Conservation (phyloP, 352 stramenopile genomes). For the Phytophthora colocasiae region DNA sequence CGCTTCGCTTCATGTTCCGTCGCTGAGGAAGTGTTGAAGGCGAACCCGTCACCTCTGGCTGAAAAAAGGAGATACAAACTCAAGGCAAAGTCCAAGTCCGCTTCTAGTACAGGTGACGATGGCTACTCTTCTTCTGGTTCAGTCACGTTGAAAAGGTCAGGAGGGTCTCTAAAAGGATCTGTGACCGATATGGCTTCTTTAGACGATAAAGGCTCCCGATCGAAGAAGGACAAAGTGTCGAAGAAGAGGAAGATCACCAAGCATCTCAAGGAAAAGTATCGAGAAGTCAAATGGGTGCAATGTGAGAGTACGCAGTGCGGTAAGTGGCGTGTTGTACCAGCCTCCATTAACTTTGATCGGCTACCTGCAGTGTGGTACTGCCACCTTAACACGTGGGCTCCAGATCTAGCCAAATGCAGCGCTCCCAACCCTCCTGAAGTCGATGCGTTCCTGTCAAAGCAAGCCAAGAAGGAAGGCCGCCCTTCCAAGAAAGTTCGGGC, state of each 20-base stretch:
- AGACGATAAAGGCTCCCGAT: slow-evolving; percentile 35
- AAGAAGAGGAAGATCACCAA: slow-evolving; percentile 85
- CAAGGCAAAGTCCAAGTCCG: slow-evolving; percentile 45
- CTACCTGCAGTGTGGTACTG: slow-evolving; percentile 93
- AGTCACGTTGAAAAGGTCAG: slow-evolving; percentile 31
- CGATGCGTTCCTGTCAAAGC: slow-evolving; percentile 71
- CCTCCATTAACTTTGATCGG: slow-evolving; percentile 87
- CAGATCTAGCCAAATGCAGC: slow-evolving; percentile 72
- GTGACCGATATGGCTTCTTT: slow-evolving; percentile 21
- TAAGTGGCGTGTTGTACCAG: slow-evolving; percentile 96
- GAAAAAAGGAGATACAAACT: slow-evolving; percentile 40
- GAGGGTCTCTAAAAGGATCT: slow-evolving; percentile 28
- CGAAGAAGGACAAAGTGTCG: slow-evolving; percentile 72
- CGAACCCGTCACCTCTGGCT: slow-evolving; percentile 31
- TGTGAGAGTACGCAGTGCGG: slow-evolving; percentile 93
- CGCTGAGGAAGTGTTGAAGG: slow-evolving; percentile 87
- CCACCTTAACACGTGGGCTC: slow-evolving; percentile 81
- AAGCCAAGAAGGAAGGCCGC: slow-evolving; percentile 61
- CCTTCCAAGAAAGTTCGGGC: slow-evolving; percentile 65
- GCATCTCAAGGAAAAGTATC: slow-evolving; percentile 83
- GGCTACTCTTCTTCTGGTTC: slow-evolving; percentile 51
- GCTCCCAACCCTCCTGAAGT: slow-evolving; percentile 78
- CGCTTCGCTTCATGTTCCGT: slow-evolving; percentile 89
- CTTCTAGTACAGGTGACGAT: slow-evolving; percentile 31
- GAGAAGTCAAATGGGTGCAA: slow-evolving; percentile 94